Conservation (phyloP, 2,329 filamentous ascomycete genomes). For the Diatrype stigma region DNA sequence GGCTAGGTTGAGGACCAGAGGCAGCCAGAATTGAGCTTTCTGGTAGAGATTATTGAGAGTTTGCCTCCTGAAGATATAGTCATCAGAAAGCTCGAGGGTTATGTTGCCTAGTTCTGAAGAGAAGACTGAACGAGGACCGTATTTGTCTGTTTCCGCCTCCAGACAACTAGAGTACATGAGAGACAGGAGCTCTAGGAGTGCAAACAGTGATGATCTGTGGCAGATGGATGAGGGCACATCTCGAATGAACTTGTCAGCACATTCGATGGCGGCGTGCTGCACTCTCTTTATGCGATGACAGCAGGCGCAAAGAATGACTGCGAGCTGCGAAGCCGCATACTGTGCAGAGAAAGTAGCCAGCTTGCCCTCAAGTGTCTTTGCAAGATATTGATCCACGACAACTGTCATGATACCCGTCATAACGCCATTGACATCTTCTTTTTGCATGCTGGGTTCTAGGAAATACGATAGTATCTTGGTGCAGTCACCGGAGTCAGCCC, state of each 20-base stretch:
- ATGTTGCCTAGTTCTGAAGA: constrained; percentile 74
- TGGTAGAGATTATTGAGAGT: constrained; percentile 77
- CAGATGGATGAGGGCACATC: constrained; percentile 87
- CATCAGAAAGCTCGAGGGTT: constrained; percentile 86
- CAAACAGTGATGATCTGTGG: constrained; percentile 85
- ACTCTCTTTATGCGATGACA: constrained; percentile 92
- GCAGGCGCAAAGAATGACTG: constrained; percentile 78
- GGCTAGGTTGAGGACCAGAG: constrained; percentile 73
- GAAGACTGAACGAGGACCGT: constrained; percentile 80
- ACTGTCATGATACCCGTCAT: constrained; percentile 63
- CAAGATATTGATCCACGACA: constrained; percentile 75
- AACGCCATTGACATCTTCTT: constrained; percentile 56
- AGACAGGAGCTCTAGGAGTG: constrained; percentile 83
- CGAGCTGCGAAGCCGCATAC: constrained; percentile 84
- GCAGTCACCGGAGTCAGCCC: constrained; percentile 83
- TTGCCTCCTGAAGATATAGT: constrained; percentile 74
- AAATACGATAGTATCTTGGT: constrained; percentile 90
- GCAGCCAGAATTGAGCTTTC: constrained; percentile 77
- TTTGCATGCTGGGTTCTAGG: constrained; percentile 79
- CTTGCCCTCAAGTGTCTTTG: constrained; percentile 66
- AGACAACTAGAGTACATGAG: constrained; percentile 95
- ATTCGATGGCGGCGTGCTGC: constrained; percentile 78
- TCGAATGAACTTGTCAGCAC: constrained; percentile 79
- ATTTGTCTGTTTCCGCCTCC: constrained; percentile 90
- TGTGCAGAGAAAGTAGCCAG: constrained; percentile 82